These are phyloP conservation scores for Aspergillus versicolor DNA, from an alignment of 2,329 filamentous ascomycete species.

Conservation along the genomic window DNA sequence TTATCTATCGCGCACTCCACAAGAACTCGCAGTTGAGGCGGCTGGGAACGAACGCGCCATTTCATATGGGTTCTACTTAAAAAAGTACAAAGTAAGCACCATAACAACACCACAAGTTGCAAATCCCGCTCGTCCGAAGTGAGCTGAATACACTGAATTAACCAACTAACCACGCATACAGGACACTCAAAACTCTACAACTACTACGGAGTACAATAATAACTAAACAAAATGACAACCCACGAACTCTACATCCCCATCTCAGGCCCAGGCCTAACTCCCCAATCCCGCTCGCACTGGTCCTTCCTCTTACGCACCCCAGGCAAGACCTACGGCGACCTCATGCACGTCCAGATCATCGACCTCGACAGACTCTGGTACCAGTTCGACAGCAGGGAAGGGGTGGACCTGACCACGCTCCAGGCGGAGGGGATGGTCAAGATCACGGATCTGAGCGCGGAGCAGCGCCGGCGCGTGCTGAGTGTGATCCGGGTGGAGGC, in stretches of 20 bases:
- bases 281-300: constrained; percentile 26
- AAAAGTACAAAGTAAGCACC: too few relatives aligned
- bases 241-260: constrained; percentile 25
- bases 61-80: too few relatives aligned
- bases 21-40: too few relatives aligned
- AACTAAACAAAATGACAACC: constrained; percentile 4
- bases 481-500: constrained; percentile 19
- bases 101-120: too few relatives aligned
- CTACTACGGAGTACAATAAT: too few relatives aligned
- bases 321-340: constrained; percentile 21
- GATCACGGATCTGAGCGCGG: constrained; percentile 16
- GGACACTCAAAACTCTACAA: too few relatives aligned
- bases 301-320: constrained; percentile 24
- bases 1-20: too few relatives aligned
- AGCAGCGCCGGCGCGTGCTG: constrained; percentile 20
- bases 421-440: constrained; percentile 24
- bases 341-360: constrained; percentile 26
- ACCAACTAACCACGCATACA: too few relatives aligned
- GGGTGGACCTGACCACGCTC: constrained; percentile 21
- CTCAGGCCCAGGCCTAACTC: constrained; percentile 23
- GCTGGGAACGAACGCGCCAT: too few relatives aligned
- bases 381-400: constrained; percentile 22
- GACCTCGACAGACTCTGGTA: constrained; percentile 24
- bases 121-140: too few relatives aligned
- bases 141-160: too few relatives aligned